A percentile compares a stretch with the other conserved stretches of the same genome.
phyloP scores from a whole-genome alignment of 2,329 filamentous ascomycete genomes.

The Cercospora sesami region DNA sequence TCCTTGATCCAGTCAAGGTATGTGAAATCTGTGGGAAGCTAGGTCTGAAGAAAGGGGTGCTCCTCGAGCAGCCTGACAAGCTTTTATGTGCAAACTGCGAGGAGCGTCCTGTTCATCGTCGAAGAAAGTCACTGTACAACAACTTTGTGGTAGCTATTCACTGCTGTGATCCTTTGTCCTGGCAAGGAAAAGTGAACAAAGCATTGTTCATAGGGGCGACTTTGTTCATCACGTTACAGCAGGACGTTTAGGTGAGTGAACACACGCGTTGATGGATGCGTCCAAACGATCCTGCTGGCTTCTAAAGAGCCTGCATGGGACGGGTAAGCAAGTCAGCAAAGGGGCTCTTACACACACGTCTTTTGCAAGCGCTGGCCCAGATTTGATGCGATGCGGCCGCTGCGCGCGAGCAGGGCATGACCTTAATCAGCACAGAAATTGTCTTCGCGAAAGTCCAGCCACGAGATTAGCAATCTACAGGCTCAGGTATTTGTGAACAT shows the following conservation, averaged over 20 bases:
- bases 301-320: background rate
- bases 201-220: conserved; percentile 1
- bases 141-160: background rate
- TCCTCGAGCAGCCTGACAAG: background rate
- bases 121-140: background rate
- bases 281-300: background rate
- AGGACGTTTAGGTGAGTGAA: background rate
- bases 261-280: background rate
- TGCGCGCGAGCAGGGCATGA: background rate
- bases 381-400: background rate
- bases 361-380: background rate
- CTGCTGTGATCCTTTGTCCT: background rate
- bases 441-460: too few relatives aligned
- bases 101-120: background rate
- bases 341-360: background rate
- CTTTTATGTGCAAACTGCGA: background rate
- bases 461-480: background rate
- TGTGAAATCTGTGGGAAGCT: background rate
- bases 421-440: background rate
- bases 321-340: background rate
- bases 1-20: conserved; percentile 1
- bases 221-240: background rate
- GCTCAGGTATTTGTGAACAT: background rate
- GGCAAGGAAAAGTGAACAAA: background rate
- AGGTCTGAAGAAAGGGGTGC: background rate